Percentiles rank a stretch among this genome's conserved stretches.
Evolutionary conservation across 2,329 filamentous ascomycete species (phyloP).

Genomic region (Claviceps monticola): DNA sequence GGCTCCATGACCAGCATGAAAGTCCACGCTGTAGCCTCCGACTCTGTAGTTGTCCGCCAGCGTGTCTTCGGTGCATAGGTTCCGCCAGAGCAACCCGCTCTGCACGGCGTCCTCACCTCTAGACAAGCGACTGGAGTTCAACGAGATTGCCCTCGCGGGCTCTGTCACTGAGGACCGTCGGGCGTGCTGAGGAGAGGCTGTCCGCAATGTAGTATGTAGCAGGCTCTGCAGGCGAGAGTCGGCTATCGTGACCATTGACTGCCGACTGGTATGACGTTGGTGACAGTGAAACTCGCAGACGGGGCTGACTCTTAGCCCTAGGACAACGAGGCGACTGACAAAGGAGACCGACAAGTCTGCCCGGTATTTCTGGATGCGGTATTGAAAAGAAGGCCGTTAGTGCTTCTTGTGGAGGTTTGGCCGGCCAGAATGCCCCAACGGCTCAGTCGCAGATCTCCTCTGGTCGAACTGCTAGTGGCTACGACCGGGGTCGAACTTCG

Average conservation of each 20-base stretch:
- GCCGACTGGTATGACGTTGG: not conserved
- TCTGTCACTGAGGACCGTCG: slow-evolving; percentile 22
- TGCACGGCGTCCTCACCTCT: slow-evolving; percentile 55
- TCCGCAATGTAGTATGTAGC: not conserved
- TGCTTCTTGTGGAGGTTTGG: slow-evolving; percentile 1
- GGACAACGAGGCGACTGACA: not conserved
- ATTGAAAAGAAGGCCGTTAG: not conserved
- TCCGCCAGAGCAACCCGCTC: slow-evolving; percentile 65
- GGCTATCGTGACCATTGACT: slow-evolving; percentile 4
- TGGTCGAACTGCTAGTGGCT: slow-evolving; percentile 6
- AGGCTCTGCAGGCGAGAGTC: not conserved
- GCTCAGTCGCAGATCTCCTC: slow-evolving; percentile 1
- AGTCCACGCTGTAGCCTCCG: slow-evolving; percentile 62
- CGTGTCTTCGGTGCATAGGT: slow-evolving; percentile 58
- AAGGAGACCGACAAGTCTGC: not conserved
- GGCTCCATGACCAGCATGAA: slow-evolving; percentile 49
- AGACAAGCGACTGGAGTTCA: slow-evolving; percentile 42
- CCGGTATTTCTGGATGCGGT: not conserved
- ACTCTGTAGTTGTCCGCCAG: slow-evolving; percentile 63
- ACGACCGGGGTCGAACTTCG: slow-evolving; percentile 5
- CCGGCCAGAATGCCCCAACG: slow-evolving; percentile 1
- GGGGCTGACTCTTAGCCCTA: not conserved
- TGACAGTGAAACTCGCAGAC: not conserved
- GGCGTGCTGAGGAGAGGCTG: not conserved
- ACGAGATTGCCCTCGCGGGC: slow-evolving; percentile 39